A percentile compares a stretch with the other conserved stretches of the same genome.
Conservation (phyloP, 176 grass and related monocot species). For the Zizania latifolia region DNA sequence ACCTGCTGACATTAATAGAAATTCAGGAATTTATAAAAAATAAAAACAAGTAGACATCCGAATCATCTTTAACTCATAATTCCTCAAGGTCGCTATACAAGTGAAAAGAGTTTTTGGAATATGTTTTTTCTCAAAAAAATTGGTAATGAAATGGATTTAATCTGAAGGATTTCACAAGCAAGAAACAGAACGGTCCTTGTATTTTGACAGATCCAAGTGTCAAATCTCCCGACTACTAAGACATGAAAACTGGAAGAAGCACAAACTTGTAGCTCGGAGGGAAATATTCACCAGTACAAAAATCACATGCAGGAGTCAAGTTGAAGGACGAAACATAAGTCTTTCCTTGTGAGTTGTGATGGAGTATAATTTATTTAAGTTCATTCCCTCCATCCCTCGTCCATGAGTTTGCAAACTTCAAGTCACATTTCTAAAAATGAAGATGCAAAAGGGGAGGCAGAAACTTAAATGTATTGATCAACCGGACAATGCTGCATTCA, state of each 20-base stretch:
- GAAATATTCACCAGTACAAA: conserved; percentile 61
- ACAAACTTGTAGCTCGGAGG: neutral
- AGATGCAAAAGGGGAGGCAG: conserved; percentile 38
- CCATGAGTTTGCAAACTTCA: conserved; percentile 32
- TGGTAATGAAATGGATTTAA: too few relatives aligned
- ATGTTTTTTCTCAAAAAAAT: neutral
- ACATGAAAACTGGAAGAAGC: neutral
- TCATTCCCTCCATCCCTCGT: conserved; percentile 47
- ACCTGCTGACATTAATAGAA: neutral
- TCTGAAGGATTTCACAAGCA: neutral
- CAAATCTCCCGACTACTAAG: too few relatives aligned
- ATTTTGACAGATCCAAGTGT: neutral
- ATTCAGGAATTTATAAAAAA: too few relatives aligned
- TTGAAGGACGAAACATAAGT: conserved; percentile 28
- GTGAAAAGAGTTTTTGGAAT: too few relatives aligned
- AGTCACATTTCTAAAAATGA: conserved; percentile 50
- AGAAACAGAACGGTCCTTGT: neutral
- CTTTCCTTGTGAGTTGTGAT: conserved; percentile 29
- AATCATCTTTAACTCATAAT: too few relatives aligned
- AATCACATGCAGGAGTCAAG: conserved; percentile 33
- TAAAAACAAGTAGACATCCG: too few relatives aligned
- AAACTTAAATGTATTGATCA: conserved; percentile 33
- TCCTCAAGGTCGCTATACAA: too few relatives aligned
- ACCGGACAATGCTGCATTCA: conserved; percentile 78
- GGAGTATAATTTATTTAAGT: conserved; percentile 76